Evolutionary conservation across 2,329 filamentous ascomycete species (phyloP).

Genomic region (Capronia americana): DNA sequence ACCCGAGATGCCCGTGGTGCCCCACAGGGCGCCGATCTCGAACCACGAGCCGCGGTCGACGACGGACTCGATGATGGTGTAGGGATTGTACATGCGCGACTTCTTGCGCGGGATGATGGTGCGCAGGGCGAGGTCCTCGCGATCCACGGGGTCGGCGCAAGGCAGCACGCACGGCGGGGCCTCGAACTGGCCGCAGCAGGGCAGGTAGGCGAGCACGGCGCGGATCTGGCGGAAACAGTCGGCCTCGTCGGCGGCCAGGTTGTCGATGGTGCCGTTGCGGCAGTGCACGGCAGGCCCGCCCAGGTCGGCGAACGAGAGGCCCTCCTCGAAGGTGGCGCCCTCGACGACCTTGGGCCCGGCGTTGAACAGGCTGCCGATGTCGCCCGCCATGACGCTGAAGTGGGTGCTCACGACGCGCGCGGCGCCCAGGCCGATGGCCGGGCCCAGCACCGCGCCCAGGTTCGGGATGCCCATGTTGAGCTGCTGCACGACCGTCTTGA

Average conservation of each 20-base stretch:
- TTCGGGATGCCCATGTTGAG: conserved; percentile 70
- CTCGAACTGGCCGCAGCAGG: conserved; percentile 60
- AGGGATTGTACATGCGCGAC: conserved; percentile 66
- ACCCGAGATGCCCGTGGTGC: conserved; percentile 66
- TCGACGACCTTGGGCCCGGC: conserved; percentile 69
- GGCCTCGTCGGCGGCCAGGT: conserved; percentile 65
- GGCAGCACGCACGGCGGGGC: conserved; percentile 57
- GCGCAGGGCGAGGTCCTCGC: conserved; percentile 58
- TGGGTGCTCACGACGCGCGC: conserved; percentile 67
- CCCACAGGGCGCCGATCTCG: conserved; percentile 69
- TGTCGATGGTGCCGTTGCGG: conserved; percentile 71
- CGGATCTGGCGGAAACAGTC: conserved; percentile 67
- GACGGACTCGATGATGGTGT: conserved; percentile 63
- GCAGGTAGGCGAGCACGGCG: conserved; percentile 63
- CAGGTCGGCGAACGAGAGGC: conserved; percentile 63
- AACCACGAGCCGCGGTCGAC: conserved; percentile 66
- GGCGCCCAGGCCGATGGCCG: conserved; percentile 66
- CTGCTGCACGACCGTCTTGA: conserved; percentile 44
- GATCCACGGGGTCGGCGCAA: conserved; percentile 57
- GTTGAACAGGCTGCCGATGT: conserved; percentile 68
- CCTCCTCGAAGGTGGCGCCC: conserved; percentile 69
- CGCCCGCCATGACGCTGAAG: conserved; percentile 70
- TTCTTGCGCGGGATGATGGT: conserved; percentile 64
- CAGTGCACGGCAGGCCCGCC: conserved; percentile 68
- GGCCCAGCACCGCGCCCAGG: conserved; percentile 67